phyloP scores from a whole-genome alignment of 164 flowering plant genomes.

The Stephania yunnanensis region DNA sequence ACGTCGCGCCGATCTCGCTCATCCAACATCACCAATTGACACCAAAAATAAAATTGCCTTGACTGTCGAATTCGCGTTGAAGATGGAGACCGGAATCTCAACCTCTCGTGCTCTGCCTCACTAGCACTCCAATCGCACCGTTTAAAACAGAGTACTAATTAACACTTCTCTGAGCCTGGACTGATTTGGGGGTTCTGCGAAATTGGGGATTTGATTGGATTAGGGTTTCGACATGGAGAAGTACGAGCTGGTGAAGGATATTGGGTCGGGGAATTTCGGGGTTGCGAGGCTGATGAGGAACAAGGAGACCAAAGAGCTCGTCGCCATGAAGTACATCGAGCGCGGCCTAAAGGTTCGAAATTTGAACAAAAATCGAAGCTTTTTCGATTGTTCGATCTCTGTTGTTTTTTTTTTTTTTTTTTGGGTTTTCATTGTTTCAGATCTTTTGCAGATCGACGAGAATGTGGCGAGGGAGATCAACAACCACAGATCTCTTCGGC shows the following conservation, averaged over 20 bases:
- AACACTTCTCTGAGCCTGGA: not conserved
- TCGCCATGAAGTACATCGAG: slow-evolving; percentile 70
- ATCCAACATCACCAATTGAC: not conserved
- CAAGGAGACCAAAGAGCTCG: slow-evolving; percentile 55
- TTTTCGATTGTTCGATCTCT: not conserved
- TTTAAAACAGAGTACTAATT: not conserved
- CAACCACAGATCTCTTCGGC: slow-evolving; percentile 81
- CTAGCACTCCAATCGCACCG: not conserved
- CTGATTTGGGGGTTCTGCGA: not conserved
- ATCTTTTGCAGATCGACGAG: slow-evolving; percentile 65
- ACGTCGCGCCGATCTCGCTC: not conserved
- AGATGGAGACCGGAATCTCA: not conserved
- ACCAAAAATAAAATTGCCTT: not conserved
- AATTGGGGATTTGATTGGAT: not conserved
- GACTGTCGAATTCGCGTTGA: not conserved
- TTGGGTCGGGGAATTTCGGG: slow-evolving; percentile 73
- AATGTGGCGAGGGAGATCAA: slow-evolving; percentile 95
- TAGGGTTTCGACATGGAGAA: slow-evolving; percentile 42
- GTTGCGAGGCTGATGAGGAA: slow-evolving; percentile 72
- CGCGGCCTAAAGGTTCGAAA: slow-evolving; percentile 54
- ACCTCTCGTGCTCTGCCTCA: not conserved
- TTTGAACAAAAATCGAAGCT: not conserved
- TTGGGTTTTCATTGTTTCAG: not conserved
- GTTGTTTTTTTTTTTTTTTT: not conserved
- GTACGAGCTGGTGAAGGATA: slow-evolving; percentile 60